Evolutionary conservation across 2,329 filamentous ascomycete genomes (phyloP), one percentile per base, ranked within the genome.

Genomic region (Colletotrichum ledebouriae): DNA sequence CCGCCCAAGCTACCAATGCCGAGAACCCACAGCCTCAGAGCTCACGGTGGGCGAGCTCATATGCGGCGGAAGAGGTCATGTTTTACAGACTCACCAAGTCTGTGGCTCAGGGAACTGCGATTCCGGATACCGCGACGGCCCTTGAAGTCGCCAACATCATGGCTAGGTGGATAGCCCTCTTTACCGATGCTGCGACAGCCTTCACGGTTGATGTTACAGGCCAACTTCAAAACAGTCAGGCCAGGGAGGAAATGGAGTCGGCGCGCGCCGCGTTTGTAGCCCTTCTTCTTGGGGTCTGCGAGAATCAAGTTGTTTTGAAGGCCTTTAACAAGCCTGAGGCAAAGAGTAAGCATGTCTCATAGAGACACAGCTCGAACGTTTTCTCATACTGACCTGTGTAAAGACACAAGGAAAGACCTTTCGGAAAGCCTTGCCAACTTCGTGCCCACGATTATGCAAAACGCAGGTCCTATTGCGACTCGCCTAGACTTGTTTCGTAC

Each of bases 21-120:
- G 50, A 62, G 9, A 37, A 50, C 17, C 50, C 61, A 25, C 20
- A 5, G 17, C 17, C 37, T 34, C 71, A 70, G 29, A 41, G 70
- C 9, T 44, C 76, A 34, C 77, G 84, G 69, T 91, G 88, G 88
- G 80, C 77, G 59, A 86, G 79, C 76, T 90, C 88, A 1, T 89
- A 87, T 71, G 81, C 81, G 68, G 78, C 91, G 0, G 96, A 99
- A 77, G 97, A 98, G 80, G 90, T 96, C 58, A 93, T 98, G 79
- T 91, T 98, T 75, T 97, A 97, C 78, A 90, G 94, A 3, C 94
- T 99, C 58, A 93, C 94, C 2, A 97, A 97, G 79, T 92, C 91
- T 0, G 94, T 98, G 58, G 91, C 84, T 1, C 81, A 86, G 55
- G 86, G 84, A 0, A 78, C 75, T 1, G 83, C 82, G 1, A 85